Base-by-base conservation (phyloP, 441 rosid genomes). In the Breynia disticha region DNA sequence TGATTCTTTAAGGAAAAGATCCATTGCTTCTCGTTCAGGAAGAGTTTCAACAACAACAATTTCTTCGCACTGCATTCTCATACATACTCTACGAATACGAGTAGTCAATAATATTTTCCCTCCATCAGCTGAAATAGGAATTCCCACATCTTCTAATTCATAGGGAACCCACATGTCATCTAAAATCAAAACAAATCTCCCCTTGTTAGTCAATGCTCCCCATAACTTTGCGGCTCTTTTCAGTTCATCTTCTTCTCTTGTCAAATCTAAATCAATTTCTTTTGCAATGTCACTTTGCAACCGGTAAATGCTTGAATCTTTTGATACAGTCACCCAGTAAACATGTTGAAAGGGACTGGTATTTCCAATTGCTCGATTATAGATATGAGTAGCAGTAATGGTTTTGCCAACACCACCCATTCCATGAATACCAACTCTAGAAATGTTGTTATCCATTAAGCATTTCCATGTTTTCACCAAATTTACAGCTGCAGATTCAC, bases 321-420 rank as follows among this genome's bases (percentile, higher is more conserved):
- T 46, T 20, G 54, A 54, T 10, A 46, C 10, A 19, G 41, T 21
- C 8, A 61, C 39, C 65, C 54, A 47, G 18, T 45, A 28, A 14
- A 61, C 54, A 19, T 28, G 8, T 3, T 19, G 18, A 37, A 46
- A 52, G 46, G 21, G 5, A 39, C n/a, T 45, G 9, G 7, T n/a
- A 18, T 44, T 11, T 1, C 18, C 1, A 8, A 50, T 41, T 14
- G 54, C 37, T 48, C 22, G 47, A 54, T 53, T 53, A 18, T 53
- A 13, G 7, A 61, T 35, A 47, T 61, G 65, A 37, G 5, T 47
- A 16, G 17, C 35, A 4, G 47, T 1, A 7, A 41, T 45, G 0
- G 65, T 46, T 54, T 62, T 62, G 1, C 60, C 66, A 19, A 48
- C 42, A 20, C 66, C 60, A 47, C 44, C 43, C 45, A 46, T 52